A percentile compares a stretch with the other conserved stretches of the same genome.
These are phyloP conservation scores for Bolboschoenus planiculmis DNA, from an alignment of 176 grass and related monocot genomes.

Conservation along the genomic window DNA sequence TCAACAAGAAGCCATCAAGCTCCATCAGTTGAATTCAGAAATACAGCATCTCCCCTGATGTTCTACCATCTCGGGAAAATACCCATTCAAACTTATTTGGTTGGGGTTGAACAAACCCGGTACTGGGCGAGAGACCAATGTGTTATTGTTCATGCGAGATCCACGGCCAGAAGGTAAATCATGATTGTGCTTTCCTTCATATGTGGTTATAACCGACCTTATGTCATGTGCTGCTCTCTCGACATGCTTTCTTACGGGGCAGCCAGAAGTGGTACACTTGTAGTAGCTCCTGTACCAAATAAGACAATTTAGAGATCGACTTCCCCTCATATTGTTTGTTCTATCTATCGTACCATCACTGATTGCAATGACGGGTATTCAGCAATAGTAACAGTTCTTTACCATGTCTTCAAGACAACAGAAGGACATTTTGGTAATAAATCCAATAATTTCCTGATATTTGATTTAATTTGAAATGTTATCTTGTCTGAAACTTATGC, in stretches of 20 bases:
- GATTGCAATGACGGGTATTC: not conserved
- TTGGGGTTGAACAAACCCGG: not conserved
- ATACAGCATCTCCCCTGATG: not conserved
- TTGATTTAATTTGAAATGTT: no score
- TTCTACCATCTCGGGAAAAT: not conserved
- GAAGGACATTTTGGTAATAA: not conserved
- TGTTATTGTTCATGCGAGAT: not conserved
- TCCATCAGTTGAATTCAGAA: not conserved
- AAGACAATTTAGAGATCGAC: not conserved
- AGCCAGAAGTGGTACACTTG: conserved; percentile 33
- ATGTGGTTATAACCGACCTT: conserved; percentile 35
- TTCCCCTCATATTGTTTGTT: not conserved
- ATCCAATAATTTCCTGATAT: not conserved
- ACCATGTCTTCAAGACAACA: not conserved
- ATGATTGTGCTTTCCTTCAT: conserved; percentile 41
- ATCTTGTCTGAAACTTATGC: not conserved
- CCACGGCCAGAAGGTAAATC: conserved; percentile 33
- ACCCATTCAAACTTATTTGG: not conserved
- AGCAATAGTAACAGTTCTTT: not conserved
- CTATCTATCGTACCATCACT: not conserved
- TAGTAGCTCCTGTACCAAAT: conserved; percentile 36
- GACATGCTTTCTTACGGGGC: conserved; percentile 36
- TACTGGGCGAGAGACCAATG: conserved; percentile 9
- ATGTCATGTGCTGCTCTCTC: conserved; percentile 34
- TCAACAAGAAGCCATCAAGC: not conserved